These are phyloP conservation scores for Clarireedia sp. DNA, from an alignment of 2,329 filamentous ascomycete species.

Conservation along the genomic window DNA sequence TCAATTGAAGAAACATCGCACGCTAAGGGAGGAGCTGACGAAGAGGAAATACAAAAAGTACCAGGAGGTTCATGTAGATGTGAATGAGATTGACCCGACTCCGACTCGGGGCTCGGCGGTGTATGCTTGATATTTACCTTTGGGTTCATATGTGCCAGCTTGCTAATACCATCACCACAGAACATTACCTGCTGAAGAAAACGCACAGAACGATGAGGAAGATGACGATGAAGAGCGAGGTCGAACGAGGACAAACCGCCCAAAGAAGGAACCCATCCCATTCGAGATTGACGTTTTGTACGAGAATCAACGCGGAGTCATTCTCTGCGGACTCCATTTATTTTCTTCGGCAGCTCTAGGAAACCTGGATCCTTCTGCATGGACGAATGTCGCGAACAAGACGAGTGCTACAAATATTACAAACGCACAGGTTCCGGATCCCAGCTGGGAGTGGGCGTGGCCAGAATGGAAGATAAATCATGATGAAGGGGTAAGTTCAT, in stretches of 20 bases:
- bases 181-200: slow-evolving; percentile 1
- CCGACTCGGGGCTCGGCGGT: neutral
- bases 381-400: slow-evolving; percentile 66
- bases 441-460: slow-evolving; percentile 86
- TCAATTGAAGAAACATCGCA: slow-evolving; percentile 19
- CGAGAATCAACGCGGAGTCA: slow-evolving; percentile 88
- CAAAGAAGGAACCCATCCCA: slow-evolving; percentile 11
- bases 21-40: slow-evolving; percentile 22
- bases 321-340: slow-evolving; percentile 81
- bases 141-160: neutral
- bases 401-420: slow-evolving; percentile 60
- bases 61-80: slow-evolving; percentile 30
- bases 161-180: neutral
- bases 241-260: slow-evolving; percentile 10
- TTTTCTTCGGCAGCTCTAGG: slow-evolving; percentile 83
- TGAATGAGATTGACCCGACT: slow-evolving; percentile 7
- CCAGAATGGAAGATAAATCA: slow-evolving; percentile 57
- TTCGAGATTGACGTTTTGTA: slow-evolving; percentile 78
- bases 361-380: slow-evolving; percentile 75
- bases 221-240: slow-evolving; percentile 14
- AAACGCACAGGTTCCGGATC: slow-evolving; percentile 88
- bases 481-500: slow-evolving; percentile 57
- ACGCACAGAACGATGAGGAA: neutral
- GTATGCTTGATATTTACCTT: neutral
- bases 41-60: slow-evolving; percentile 27